A percentile compares a stretch with the other conserved stretches of the same genome.
phyloP scores from a whole-genome alignment of 495 filamentous ascomycete genomes.

The Penicillium macrosclerotiorum region DNA sequence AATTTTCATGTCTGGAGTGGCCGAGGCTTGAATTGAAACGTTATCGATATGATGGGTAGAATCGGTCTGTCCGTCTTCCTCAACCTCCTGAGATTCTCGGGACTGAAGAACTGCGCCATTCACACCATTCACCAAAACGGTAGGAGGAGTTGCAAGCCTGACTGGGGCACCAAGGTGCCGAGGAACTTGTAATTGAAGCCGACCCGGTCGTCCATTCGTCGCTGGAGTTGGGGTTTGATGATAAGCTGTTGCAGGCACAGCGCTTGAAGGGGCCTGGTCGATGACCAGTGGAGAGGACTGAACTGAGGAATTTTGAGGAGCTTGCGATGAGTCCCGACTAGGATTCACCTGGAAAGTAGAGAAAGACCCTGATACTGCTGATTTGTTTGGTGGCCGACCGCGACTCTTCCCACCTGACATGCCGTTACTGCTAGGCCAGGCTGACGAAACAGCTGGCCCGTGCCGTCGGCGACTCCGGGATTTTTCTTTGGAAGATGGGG shows the following conservation, averaged over 20 bases:
- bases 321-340: slow-evolving; percentile 35
- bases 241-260: slow-evolving; percentile 19
- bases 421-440: slow-evolving; percentile 75
- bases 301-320: slow-evolving; percentile 20
- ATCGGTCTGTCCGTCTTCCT: not conserved
- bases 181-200: slow-evolving; percentile 80
- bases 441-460: slow-evolving; percentile 91
- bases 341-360: slow-evolving; percentile 82
- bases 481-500: slow-evolving; percentile 54
- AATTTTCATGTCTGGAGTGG: slow-evolving; percentile 14
- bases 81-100: not conserved
- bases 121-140: slow-evolving; percentile 67
- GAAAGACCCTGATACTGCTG: slow-evolving; percentile 72
- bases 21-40: slow-evolving; percentile 7
- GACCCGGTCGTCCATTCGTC: slow-evolving; percentile 34
- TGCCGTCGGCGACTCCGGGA: slow-evolving; percentile 68
- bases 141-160: slow-evolving; percentile 73
- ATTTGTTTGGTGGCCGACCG: slow-evolving; percentile 81
- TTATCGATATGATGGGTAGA: not conserved
- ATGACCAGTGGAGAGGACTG: slow-evolving; percentile 30
- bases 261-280: slow-evolving; percentile 24
- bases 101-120: slow-evolving; percentile 19
- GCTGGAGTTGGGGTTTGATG: slow-evolving; percentile 32
- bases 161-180: slow-evolving; percentile 70
- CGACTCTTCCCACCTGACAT: slow-evolving; percentile 70